Conservation (phyloP, 2,329 filamentous ascomycete species). For the Cladophialophora exuberans region DNA sequence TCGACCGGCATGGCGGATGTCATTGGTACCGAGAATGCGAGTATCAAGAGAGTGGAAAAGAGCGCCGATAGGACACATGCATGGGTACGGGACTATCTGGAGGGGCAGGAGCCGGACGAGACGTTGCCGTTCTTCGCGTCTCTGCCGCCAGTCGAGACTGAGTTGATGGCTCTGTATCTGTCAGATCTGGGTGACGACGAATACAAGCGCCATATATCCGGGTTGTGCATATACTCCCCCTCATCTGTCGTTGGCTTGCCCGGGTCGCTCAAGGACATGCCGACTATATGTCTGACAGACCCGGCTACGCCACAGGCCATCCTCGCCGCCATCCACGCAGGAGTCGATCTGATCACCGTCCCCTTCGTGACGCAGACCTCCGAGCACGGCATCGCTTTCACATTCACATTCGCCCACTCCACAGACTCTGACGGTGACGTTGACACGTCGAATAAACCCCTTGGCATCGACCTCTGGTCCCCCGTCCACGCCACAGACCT, state of each 20-base stretch:
- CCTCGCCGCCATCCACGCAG: slow-evolving; percentile 73
- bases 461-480: slow-evolving; percentile 82
- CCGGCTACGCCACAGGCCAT: slow-evolving; percentile 74
- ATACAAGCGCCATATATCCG: slow-evolving; percentile 60
- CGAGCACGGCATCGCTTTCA: slow-evolving; percentile 82
- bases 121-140: slow-evolving; percentile 63
- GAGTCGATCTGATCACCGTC: slow-evolving; percentile 77
- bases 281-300: slow-evolving; percentile 73
- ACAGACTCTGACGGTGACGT: slow-evolving; percentile 20
- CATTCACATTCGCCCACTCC: slow-evolving; percentile 70
- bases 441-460: slow-evolving; percentile 28
- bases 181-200: slow-evolving; percentile 72
- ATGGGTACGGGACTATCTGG: slow-evolving; percentile 70
- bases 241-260: slow-evolving; percentile 70
- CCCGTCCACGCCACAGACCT: slow-evolving; percentile 63
- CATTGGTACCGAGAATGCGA: slow-evolving; percentile 62
- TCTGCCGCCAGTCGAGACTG: slow-evolving; percentile 73
- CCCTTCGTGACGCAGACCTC: slow-evolving; percentile 75
- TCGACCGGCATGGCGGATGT: slow-evolving; percentile 76
- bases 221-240: slow-evolving; percentile 78
- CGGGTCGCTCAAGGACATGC: slow-evolving; percentile 62
- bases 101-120: neutral
- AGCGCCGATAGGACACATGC: slow-evolving; percentile 85
- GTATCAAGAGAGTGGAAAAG: slow-evolving; percentile 73
- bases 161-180: slow-evolving; percentile 79